Conservation (phyloP, 305 asterid genomes). For the Fraxinus dipetala region DNA sequence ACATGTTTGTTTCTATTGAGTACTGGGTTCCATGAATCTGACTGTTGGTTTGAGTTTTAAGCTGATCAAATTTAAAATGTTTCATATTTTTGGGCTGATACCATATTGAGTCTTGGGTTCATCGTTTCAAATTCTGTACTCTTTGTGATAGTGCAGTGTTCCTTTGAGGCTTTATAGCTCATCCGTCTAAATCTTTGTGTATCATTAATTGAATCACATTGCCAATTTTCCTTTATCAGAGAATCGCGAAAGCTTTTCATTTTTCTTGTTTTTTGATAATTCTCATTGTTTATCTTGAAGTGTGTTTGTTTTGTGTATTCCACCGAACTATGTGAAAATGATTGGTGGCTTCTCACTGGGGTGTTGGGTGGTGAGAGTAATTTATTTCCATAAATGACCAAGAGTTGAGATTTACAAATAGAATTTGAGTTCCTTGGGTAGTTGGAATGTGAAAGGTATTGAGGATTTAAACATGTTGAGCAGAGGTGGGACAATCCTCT, state of each 20-base stretch:
- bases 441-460: background rate
- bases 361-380: background rate
- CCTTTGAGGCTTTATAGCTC: background rate
- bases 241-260: background rate
- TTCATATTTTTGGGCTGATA: background rate
- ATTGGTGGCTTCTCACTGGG: background rate
- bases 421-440: background rate
- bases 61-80: background rate
- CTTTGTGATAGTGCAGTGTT: background rate
- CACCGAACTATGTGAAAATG: background rate
- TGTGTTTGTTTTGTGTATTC: background rate
- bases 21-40: background rate
- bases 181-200: background rate
- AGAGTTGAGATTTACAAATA: background rate
- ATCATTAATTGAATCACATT: background rate
- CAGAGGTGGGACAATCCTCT: background rate
- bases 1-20: background rate
- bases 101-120: background rate
- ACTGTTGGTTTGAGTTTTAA: background rate
- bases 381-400: background rate
- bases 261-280: background rate
- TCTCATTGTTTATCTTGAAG: background rate
- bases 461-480: background rate
- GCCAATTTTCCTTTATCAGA: background rate
- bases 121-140: background rate